Evolutionary conservation across 495 filamentous ascomycete genomes (phyloP).

Genomic region (Platismatia glauca): DNA sequence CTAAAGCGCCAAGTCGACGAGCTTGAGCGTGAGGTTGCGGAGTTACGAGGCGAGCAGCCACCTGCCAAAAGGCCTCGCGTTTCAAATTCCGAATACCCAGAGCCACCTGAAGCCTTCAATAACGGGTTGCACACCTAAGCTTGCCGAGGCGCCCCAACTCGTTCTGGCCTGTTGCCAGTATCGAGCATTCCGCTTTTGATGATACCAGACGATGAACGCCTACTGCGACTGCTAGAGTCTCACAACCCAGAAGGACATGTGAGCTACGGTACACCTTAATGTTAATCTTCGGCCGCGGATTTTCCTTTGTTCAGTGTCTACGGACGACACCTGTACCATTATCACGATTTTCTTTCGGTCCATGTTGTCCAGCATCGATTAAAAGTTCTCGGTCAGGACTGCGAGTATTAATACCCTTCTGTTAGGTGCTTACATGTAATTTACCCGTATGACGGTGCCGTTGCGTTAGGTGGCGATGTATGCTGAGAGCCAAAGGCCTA

Average conservation of each 20-base stretch:
- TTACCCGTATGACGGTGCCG: neutral
- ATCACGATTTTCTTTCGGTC: conserved; percentile 9
- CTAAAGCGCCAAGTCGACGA: conserved; percentile 77
- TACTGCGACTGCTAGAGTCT: neutral
- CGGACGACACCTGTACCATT: conserved; percentile 11
- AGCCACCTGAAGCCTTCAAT: conserved; percentile 14
- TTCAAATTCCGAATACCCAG: conserved; percentile 39
- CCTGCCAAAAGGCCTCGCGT: conserved; percentile 38
- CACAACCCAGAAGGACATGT: neutral
- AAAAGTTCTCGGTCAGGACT: conserved; percentile 5
- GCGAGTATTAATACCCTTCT: conserved; percentile 12
- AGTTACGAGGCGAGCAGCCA: conserved; percentile 35
- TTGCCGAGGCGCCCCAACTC: neutral
- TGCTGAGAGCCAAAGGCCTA: neutral
- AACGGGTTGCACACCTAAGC: conserved; percentile 12
- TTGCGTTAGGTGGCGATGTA: neutral
- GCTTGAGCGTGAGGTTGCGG: conserved; percentile 55
- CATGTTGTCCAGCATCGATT: neutral
- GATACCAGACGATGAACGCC: conserved; percentile 5
- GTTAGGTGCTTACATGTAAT: conserved; percentile 6
- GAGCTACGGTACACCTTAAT: conserved; percentile 2
- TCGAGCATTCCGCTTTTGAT: neutral
- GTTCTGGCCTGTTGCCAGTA: neutral
- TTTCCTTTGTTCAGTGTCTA: neutral
- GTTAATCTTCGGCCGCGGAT: neutral